Conservation (phyloP, 495 filamentous ascomycete species). For the Trichocladium antarcticum region DNA sequence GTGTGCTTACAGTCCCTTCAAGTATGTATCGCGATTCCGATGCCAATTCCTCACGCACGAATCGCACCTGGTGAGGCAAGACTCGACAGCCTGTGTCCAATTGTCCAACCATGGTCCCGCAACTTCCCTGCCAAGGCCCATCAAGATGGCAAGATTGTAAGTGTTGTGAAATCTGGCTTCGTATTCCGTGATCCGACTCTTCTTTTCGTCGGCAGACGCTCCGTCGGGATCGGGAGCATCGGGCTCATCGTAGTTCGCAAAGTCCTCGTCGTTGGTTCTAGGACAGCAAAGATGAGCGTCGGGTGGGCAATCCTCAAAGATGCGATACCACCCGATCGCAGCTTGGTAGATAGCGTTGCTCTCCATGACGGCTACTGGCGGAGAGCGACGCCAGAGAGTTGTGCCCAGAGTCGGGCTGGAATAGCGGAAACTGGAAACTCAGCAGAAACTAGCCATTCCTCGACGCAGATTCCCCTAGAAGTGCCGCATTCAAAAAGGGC, state of each 20-base stretch:
- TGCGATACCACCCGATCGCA: conserved; percentile 21
- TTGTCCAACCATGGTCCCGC: conserved; percentile 48
- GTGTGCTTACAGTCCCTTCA: conserved; percentile 36
- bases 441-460: not conserved
- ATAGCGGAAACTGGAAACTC: not conserved
- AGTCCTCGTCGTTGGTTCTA: conserved; percentile 31
- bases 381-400: not conserved
- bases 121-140: conserved; percentile 54
- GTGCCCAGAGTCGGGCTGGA: not conserved
- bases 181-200: conserved; percentile 38
- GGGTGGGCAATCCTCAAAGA: conserved; percentile 20
- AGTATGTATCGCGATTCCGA: conserved; percentile 34
- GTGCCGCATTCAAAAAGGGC: not conserved
- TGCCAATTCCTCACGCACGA: conserved; percentile 74
- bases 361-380: conserved; percentile 6
- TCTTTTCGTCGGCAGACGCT: conserved; percentile 28
- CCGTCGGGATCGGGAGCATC: conserved; percentile 26
- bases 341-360: conserved; percentile 12
- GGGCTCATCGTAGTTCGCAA: conserved; percentile 44
- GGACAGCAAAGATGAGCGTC: conserved; percentile 38
- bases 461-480: not conserved
- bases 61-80: conserved; percentile 56
- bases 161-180: conserved; percentile 44
- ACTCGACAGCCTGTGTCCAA: conserved; percentile 40
- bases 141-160: conserved; percentile 53